A percentile compares a stretch with the other conserved stretches of the same genome.
Conservation (phyloP, 2,329 filamentous ascomycete species). For the Bipolaris victoriae region DNA sequence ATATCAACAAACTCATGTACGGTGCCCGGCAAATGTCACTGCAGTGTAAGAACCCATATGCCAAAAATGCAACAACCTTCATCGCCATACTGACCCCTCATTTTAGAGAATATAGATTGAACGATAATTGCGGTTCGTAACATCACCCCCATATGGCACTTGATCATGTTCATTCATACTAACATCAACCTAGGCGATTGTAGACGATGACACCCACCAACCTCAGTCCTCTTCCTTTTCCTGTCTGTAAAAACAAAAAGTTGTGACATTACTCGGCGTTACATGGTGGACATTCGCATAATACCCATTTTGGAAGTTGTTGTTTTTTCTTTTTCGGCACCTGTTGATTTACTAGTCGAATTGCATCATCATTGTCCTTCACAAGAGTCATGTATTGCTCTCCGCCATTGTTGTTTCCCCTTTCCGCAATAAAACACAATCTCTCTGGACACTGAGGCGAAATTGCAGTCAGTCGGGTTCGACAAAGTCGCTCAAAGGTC, state of each 20-base stretch:
- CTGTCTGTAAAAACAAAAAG: constrained; percentile 16
- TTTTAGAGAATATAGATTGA: constrained; percentile 54
- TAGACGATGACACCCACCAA: constrained; percentile 23
- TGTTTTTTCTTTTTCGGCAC: constrained; percentile 17
- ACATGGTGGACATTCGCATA: constrained; percentile 35
- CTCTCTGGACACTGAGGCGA: constrained; percentile 16
- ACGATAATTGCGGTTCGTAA: constrained; percentile 56
- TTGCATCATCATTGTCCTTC: constrained; percentile 31
- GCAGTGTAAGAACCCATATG: constrained; percentile 51
- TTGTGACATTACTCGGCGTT: constrained; percentile 40
- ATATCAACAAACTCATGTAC: constrained; percentile 61
- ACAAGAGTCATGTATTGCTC: constrained; percentile 12
- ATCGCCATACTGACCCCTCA: constrained; percentile 15
- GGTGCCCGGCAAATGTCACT: constrained; percentile 62
- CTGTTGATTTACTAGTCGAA: constrained; percentile 30
- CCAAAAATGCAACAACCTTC: neutral
- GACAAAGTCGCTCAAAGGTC: neutral
- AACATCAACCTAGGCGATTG: constrained; percentile 40
- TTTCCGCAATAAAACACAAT: constrained; percentile 5
- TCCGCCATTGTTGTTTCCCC: neutral
- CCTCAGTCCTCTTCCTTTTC: neutral
- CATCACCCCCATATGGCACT: neutral
- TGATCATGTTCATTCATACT: constrained; percentile 13
- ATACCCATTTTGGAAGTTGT: constrained; percentile 41
- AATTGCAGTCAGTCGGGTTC: constrained; percentile 9